A percentile compares a stretch with the other conserved stretches of the same genome.
phyloP scores from a whole-genome alignment of 805 yeast genomes.

The Saccharomycopsis sp. region DNA sequence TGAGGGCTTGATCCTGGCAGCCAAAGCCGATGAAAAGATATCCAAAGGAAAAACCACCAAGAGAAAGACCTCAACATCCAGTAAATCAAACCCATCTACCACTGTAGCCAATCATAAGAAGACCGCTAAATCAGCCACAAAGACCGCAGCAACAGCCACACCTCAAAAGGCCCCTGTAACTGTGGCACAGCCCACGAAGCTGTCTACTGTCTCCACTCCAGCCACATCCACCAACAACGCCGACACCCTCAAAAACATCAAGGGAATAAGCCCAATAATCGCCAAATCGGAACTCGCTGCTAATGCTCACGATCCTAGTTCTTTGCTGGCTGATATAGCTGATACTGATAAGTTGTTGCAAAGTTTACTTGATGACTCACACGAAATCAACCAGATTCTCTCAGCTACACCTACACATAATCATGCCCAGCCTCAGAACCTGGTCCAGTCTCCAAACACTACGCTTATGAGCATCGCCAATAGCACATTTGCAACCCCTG shows the following conservation, averaged over 20 bases:
- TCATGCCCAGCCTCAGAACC: not conserved
- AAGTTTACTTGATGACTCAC: not conserved
- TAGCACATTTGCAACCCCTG: not conserved
- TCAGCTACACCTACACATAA: not conserved
- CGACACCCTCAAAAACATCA: not conserved
- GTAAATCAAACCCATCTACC: not conserved
- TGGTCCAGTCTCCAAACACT: not conserved
- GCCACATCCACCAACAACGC: not conserved
- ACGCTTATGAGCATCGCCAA: not conserved
- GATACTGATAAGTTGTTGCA: not conserved
- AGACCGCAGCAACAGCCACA: not conserved
- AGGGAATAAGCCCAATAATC: not conserved
- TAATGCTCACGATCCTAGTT: not conserved
- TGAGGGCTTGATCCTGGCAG: conserved; percentile 25
- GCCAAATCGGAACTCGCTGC: not conserved
- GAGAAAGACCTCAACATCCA: not conserved
- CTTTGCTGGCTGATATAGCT: not conserved
- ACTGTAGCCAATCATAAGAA: not conserved
- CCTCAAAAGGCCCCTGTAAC: not conserved
- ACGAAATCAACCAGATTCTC: not conserved
- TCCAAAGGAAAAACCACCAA: not conserved
- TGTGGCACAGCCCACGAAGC: not conserved
- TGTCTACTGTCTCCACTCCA: not conserved
- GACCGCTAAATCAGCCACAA: not conserved
- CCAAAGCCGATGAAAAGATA: conserved; percentile 1